Conservation (phyloP, 768 basidiomycete species). For the Mrakia hoshinonis region DNA sequence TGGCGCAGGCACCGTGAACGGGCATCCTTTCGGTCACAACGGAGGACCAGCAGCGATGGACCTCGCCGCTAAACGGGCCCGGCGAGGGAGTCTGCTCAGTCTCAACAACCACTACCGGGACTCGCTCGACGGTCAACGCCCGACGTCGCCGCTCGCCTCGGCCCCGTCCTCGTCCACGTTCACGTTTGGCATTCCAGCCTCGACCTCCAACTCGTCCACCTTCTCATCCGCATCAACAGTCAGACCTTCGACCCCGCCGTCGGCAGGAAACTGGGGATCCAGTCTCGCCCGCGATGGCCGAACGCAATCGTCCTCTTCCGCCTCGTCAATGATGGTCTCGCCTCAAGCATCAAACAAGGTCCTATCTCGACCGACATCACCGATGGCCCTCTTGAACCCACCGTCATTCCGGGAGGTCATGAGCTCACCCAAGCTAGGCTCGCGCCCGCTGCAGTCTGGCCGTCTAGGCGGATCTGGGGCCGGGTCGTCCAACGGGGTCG, state of each 20-base stretch:
- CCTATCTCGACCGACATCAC: background rate
- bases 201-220: background rate
- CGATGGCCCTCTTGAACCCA: background rate
- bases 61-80: background rate
- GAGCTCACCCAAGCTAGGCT: background rate
- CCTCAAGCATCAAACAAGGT: background rate
- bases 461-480: background rate
- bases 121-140: background rate
- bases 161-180: background rate
- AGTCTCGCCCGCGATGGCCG: background rate
- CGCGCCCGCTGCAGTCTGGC: background rate
- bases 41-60: background rate
- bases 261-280: background rate
- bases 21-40: background rate
- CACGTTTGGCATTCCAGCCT: background rate
- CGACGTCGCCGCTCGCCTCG: background rate
- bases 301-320: background rate
- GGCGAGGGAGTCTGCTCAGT: background rate
- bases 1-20: background rate
- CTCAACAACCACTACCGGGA: background rate
- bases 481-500: background rate
- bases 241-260: background rate
- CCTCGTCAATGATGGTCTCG: slow-evolving; percentile 1
- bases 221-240: background rate
- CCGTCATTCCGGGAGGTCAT: slow-evolving; percentile 10